Evolutionary conservation across 108 stramenopile genomes (phyloP).

Genomic region (Skeletonema menzelii): DNA sequence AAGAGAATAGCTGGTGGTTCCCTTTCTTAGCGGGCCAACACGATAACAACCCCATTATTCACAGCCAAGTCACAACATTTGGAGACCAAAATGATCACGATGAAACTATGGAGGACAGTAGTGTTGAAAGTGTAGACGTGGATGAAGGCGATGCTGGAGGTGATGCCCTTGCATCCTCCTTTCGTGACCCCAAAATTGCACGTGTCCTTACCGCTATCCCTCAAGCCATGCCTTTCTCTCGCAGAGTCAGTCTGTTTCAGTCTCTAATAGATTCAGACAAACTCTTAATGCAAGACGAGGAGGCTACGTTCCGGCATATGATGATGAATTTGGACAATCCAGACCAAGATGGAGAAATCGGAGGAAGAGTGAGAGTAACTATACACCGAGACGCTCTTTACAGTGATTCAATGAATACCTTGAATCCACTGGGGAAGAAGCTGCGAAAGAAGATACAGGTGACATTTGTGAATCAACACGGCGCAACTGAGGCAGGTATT

Average conservation of each 20-base stretch:
- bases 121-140: constrained; percentile 17
- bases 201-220: constrained; percentile 80
- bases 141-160: constrained; percentile 46
- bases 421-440: constrained; percentile 61
- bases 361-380: constrained; percentile 60
- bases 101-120: constrained; percentile 31
- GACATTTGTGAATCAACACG: constrained; percentile 92
- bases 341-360: constrained; percentile 39
- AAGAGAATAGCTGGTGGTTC: constrained; percentile 80
- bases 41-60: constrained; percentile 49
- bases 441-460: constrained; percentile 90
- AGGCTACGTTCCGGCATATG: constrained; percentile 24
- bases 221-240: constrained; percentile 82
- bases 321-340: constrained; percentile 41
- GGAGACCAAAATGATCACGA: constrained; percentile 33
- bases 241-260: constrained; percentile 78
- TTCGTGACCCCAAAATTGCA: constrained; percentile 86
- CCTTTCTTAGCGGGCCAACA: constrained; percentile 57
- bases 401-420: constrained; percentile 69
- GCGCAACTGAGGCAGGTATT: constrained; percentile 96
- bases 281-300: constrained; percentile 48
- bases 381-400: constrained; percentile 79
- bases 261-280: constrained; percentile 76
- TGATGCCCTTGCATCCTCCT: constrained; percentile 73
- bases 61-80: constrained; percentile 39